Conservation (phyloP, 345 rosid genomes). For the Carallia brachiata region DNA sequence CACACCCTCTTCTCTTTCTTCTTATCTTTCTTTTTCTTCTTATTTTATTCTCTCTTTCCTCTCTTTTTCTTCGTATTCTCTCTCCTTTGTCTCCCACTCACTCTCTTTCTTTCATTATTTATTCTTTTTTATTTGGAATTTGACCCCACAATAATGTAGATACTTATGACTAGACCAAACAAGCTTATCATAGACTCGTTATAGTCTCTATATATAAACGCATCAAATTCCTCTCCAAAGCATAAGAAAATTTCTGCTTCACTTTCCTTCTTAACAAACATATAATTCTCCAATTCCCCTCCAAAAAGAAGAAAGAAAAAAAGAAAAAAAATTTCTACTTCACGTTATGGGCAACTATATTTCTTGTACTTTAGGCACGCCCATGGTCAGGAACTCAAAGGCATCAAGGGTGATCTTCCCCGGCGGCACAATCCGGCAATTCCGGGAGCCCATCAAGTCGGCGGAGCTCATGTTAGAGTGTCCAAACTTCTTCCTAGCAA, state of each 20-base stretch:
- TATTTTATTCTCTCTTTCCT: no score
- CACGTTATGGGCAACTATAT: conserved; percentile 69
- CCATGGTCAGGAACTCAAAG: conserved; percentile 34
- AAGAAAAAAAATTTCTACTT: neutral
- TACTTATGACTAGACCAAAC: no score
- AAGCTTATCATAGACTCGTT: neutral
- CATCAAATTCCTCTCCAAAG: neutral
- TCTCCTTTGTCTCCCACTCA: no score
- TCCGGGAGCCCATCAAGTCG: conserved; percentile 55
- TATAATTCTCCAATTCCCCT: neutral
- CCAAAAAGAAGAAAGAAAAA: neutral
- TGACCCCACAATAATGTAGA: no score
- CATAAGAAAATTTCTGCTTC: neutral
- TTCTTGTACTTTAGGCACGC: conserved; percentile 50
- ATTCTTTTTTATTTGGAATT: no score
- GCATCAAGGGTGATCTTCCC: conserved; percentile 65
- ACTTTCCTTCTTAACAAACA: neutral
- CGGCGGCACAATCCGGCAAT: conserved; percentile 53
- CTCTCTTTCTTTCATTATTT: no score
- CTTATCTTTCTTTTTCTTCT: no score
- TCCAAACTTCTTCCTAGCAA: conserved; percentile 70
- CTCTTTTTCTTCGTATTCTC: no score
- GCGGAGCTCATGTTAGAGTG: conserved; percentile 90
- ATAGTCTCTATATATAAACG: neutral
- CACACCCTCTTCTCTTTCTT: no score